Base-by-base conservation (phyloP, 768 basidiomycete genomes). In the Guyanaporus albipodus region DNA sequence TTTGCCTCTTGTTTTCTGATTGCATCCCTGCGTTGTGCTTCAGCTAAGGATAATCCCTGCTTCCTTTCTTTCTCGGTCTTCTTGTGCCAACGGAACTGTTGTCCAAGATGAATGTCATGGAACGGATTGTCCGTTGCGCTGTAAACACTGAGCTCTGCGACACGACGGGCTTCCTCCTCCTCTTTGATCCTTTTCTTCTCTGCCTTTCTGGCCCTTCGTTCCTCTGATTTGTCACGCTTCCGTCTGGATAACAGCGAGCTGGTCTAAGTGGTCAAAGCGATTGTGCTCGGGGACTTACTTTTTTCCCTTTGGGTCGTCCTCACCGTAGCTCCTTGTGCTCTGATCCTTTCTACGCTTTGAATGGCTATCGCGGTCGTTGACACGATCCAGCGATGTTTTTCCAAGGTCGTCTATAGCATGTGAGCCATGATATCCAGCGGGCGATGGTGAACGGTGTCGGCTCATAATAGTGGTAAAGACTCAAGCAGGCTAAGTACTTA, bases 11-110 rank as follows among this genome's bases (percentile, higher is more conserved):
- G 82, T 31, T 85, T 75, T 46, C 94, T 71, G 21, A 90, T 63
- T 1, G 83, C 82, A 70, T 99, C 96, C 56, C 79, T 79, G 53
- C 76, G 75, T 51, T 87, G 85, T 2, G 87, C 74, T 60, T 99
- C 96, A 0, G 82, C 83, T 1, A 82, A 59, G 1, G 83, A 79
- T 39, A 98, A 60, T 2, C 96, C 96, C 49, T 81, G 71, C 69
- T 95, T 97, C 59, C 82, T 79, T 65, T 99, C 96, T 72, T 92
- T 91, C 66, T 99, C 96, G 22, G 83, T 80, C 73, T 99, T 99
- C 76, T 99, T 99, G 71, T 93, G 90, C 96, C 96, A 99, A 48
- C 88, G 83, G 68, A 99, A 99, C 64, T 94, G 91, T 62, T 97
- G 91, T 18, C 85, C 87, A 26, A 98, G 84, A 66, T 98, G 97